These are phyloP conservation scores for Inonotus hispidus DNA, from an alignment of 1,284 basidiomycete species.

Conservation along the genomic window DNA sequence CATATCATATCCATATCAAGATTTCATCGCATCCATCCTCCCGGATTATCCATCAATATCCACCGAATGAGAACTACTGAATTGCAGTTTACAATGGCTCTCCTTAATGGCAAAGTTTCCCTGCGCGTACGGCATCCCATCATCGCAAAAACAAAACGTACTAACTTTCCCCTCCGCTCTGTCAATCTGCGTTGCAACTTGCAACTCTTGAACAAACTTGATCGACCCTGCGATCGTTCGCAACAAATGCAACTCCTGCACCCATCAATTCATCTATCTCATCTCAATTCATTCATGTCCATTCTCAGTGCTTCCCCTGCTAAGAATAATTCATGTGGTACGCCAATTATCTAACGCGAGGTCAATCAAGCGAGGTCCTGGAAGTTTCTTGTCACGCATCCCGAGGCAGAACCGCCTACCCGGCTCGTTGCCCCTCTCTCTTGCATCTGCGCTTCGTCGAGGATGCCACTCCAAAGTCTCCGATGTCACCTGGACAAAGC, in stretches of 20 bases:
- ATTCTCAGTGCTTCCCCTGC: not conserved
- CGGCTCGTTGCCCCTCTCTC: not conserved
- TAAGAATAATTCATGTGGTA: not conserved
- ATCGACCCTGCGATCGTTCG: not conserved
- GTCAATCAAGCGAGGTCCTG: not conserved
- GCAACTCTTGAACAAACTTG: not conserved
- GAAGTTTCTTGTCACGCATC: not conserved
- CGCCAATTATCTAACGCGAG: not conserved
- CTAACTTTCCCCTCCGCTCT: not conserved
- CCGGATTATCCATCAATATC: slow-evolving; percentile 3
- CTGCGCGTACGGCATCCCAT: not conserved
- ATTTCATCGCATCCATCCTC: not conserved
- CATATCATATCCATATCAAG: slow-evolving; percentile 2
- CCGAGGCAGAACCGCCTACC: not conserved
- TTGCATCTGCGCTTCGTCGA: not conserved
- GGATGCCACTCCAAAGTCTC: not conserved
- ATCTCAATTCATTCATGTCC: not conserved
- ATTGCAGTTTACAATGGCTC: not conserved
- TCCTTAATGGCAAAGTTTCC: not conserved
- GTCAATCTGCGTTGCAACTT: not conserved
- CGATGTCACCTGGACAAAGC: not conserved
- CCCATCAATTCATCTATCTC: not conserved
- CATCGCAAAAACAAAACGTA: not conserved
- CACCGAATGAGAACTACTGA: not conserved
- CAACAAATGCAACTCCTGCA: not conserved